These are phyloP conservation scores for Allantophomopsis cytisporea DNA, from an alignment of 2,329 filamentous ascomycete species.

Conservation along the genomic window DNA sequence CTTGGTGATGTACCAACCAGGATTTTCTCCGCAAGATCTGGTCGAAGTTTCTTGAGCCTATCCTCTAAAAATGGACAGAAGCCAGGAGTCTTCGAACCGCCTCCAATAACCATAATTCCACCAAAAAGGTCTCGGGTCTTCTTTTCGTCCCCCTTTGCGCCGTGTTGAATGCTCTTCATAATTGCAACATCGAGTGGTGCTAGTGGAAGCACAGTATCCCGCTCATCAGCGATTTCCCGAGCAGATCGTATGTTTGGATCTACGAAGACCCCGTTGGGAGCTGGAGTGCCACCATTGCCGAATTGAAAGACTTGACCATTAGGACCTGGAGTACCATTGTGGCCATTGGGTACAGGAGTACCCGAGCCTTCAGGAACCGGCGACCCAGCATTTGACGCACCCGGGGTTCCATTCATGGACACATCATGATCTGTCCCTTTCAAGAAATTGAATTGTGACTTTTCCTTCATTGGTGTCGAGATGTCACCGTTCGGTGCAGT, in stretches of 20 bases:
- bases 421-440: conserved; percentile 43
- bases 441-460: conserved; percentile 57
- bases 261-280: conserved; percentile 33
- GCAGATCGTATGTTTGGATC: conserved; percentile 23
- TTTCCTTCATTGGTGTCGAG: conserved; percentile 48
- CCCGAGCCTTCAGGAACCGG: conserved; percentile 66
- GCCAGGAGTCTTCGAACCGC: conserved; percentile 67
- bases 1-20: conserved; percentile 60
- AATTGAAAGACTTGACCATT: conserved; percentile 7
- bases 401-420: conserved; percentile 55
- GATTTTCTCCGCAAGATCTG: conserved; percentile 45
- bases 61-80: conserved; percentile 78
- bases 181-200: conserved; percentile 83
- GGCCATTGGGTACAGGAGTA: conserved; percentile 42
- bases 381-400: conserved; percentile 67
- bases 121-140: conserved; percentile 83
- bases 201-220: conserved; percentile 69
- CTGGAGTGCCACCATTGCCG: conserved; percentile 32
- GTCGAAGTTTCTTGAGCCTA: conserved; percentile 53
- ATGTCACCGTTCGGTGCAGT: conserved; percentile 25
- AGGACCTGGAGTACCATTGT: conserved; percentile 15
- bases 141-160: conserved; percentile 78
- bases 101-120: conserved; percentile 82
- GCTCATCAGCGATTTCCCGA: conserved; percentile 43
- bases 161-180: conserved; percentile 77